Conservation (phyloP, 805 yeast species). For the Ogataea wickerhamii region DNA sequence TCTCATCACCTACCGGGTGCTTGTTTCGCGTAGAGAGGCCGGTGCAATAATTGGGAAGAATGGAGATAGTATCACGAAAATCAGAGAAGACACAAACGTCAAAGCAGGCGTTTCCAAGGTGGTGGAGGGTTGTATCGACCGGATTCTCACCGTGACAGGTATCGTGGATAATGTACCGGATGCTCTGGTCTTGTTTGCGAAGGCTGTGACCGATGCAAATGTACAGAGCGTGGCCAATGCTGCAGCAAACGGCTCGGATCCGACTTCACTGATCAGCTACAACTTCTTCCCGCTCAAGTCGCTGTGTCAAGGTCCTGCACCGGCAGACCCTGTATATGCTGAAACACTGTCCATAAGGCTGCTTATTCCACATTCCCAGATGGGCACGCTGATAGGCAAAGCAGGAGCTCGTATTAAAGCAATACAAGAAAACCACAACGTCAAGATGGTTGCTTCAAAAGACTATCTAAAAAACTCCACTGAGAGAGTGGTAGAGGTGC, state of each 20-base stretch:
- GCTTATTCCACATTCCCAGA: slow-evolving; percentile 76
- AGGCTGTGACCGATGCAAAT: slow-evolving; percentile 51
- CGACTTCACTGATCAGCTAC: slow-evolving; percentile 36
- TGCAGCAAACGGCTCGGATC: slow-evolving; percentile 26
- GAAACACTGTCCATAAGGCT: slow-evolving; percentile 61
- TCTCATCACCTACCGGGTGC: slow-evolving; percentile 45
- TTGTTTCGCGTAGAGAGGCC: slow-evolving; percentile 81
- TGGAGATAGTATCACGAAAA: slow-evolving; percentile 72
- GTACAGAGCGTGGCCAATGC: slow-evolving; percentile 23
- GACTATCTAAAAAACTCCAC: slow-evolving; percentile 77
- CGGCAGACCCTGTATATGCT: slow-evolving; percentile 49
- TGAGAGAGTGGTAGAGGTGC: slow-evolving; percentile 83
- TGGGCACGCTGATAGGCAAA: slow-evolving; percentile 86
- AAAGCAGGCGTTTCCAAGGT: slow-evolving; percentile 86
- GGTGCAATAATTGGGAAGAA: slow-evolving; percentile 87
- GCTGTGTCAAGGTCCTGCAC: slow-evolving; percentile 48
- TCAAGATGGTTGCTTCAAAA: slow-evolving; percentile 84
- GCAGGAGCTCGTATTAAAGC: slow-evolving; percentile 78
- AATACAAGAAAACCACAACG: slow-evolving; percentile 62
- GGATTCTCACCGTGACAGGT: slow-evolving; percentile 79
- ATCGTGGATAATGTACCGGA: slow-evolving; percentile 62
- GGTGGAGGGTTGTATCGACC: slow-evolving; percentile 74
- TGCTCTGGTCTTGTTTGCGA: slow-evolving; percentile 68
- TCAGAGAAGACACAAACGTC: slow-evolving; percentile 71
- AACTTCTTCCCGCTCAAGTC: slow-evolving; percentile 59